Percentiles rank a stretch among this genome's conserved stretches.
phyloP scores from a whole-genome alignment of 352 stramenopile species.

The Pythium guiyangense region DNA sequence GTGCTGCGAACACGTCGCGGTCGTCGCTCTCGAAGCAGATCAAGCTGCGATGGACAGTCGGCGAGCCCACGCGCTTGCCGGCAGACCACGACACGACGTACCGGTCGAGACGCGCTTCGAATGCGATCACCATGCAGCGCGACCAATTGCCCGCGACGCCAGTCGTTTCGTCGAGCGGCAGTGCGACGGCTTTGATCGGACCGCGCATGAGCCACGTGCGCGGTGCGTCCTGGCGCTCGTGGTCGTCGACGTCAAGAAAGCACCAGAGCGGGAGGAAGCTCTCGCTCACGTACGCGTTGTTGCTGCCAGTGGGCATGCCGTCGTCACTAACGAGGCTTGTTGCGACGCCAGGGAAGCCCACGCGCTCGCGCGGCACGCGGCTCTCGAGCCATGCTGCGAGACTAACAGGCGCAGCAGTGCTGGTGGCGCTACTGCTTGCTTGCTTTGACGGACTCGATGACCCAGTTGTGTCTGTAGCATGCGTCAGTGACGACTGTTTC shows the following conservation, averaged over 20 bases:
- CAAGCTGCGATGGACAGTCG: conserved; percentile 54
- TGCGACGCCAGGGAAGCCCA: conserved; percentile 41
- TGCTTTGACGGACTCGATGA: conserved; percentile 1
- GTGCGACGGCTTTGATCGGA: conserved; percentile 56
- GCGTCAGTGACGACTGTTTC: background rate
- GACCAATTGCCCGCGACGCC: conserved; percentile 67
- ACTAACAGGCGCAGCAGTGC: conserved; percentile 12
- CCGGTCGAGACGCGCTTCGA: conserved; percentile 32
- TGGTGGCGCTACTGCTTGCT: conserved; percentile 11
- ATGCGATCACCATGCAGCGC: conserved; percentile 66
- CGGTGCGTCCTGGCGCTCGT: conserved; percentile 7
- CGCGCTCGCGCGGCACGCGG: conserved; percentile 31
- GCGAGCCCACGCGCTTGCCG: conserved; percentile 64
- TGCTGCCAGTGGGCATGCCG: background rate
- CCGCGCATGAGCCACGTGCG: conserved; percentile 22
- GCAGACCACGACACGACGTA: conserved; percentile 77
- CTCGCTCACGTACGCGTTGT: conserved; percentile 26
- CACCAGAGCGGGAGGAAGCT: conserved; percentile 73
- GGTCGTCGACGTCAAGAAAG: conserved; percentile 57
- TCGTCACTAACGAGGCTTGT: background rate
- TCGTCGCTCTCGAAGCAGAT: conserved; percentile 63
- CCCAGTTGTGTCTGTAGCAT: background rate
- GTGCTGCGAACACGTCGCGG: conserved; percentile 36
- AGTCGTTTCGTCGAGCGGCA: conserved; percentile 54
- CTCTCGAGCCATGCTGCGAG: conserved; percentile 46